Conservation (phyloP, 495 filamentous ascomycete species). For the Talaromyces nanjingensis region DNA sequence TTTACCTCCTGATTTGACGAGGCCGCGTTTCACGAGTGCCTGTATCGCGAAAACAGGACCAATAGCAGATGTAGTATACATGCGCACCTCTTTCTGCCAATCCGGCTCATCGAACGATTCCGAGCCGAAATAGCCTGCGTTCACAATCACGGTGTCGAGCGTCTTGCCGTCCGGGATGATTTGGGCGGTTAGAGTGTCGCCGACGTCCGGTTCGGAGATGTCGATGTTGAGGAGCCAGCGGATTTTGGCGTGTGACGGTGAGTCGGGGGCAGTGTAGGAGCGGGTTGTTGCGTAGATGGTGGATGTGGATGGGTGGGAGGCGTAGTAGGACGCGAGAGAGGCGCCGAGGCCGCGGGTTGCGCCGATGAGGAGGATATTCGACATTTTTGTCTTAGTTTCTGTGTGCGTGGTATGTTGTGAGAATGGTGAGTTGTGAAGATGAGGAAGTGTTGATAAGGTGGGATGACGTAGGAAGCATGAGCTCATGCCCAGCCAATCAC, state of each 20-base stretch:
- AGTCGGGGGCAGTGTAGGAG: constrained; percentile 26
- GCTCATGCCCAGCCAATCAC: background rate
- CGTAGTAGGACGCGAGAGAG: constrained; percentile 52
- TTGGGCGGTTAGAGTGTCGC: constrained; percentile 38
- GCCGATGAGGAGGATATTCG: constrained; percentile 54
- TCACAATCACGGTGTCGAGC: constrained; percentile 55
- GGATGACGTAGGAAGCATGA: background rate
- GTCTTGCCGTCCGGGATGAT: constrained; percentile 31
- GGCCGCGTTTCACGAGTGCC: constrained; percentile 45
- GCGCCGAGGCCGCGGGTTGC: constrained; percentile 62
- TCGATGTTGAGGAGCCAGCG: constrained; percentile 48
- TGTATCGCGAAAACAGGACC: constrained; percentile 61
- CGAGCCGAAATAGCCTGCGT: constrained; percentile 60
- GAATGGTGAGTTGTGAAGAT: background rate
- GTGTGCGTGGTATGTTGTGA: background rate
- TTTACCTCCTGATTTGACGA: constrained; percentile 47
- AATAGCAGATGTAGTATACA: constrained; percentile 65
- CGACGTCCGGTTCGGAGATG: constrained; percentile 49
- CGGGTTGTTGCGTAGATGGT: constrained; percentile 55
- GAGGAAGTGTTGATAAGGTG: background rate
- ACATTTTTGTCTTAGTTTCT: constrained; percentile 16
- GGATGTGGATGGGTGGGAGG: constrained; percentile 31
- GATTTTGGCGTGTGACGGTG: no score
- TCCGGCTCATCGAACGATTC: constrained; percentile 57
- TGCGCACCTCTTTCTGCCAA: constrained; percentile 57